Conservation (phyloP, 805 yeast species). For the Metschnikowia henanensis region DNA sequence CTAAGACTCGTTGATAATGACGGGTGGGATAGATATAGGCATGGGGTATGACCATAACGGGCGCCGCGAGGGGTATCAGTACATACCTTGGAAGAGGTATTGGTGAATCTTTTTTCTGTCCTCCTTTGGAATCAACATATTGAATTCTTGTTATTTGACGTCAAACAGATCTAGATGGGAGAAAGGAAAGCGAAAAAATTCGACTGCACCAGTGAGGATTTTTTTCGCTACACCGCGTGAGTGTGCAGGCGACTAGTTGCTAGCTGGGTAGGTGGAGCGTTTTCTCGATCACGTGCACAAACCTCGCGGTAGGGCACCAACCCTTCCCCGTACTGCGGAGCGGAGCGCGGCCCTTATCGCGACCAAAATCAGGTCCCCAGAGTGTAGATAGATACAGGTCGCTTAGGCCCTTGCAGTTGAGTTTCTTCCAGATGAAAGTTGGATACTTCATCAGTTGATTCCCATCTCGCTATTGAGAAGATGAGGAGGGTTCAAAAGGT, state of each 20-base stretch:
- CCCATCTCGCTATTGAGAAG: no score
- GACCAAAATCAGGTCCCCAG: no score
- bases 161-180: conserved; percentile 18
- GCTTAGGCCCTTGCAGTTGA: no score
- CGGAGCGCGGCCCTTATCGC: no score
- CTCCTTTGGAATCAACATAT: conserved; percentile 99
- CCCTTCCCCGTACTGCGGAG: no score
- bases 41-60: neutral
- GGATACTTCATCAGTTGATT: no score
- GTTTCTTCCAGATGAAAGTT: no score
- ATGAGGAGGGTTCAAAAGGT: no score
- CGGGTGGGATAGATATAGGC: no score
- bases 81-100: conserved; percentile 98
- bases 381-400: no score
- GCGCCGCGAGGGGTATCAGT: conserved; percentile 5
- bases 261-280: no score
- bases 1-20: no score
- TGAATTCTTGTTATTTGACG: conserved; percentile 22
- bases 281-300: neutral
- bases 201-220: conserved; percentile 14
- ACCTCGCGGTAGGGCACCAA: neutral
- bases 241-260: conserved; percentile 15
- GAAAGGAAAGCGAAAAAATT: conserved; percentile 15
- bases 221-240: conserved; percentile 19
- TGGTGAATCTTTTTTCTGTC: conserved; percentile 99